These are phyloP conservation scores for Mrakia gelida DNA, from an alignment of 768 basidiomycete species.

Conservation along the genomic window DNA sequence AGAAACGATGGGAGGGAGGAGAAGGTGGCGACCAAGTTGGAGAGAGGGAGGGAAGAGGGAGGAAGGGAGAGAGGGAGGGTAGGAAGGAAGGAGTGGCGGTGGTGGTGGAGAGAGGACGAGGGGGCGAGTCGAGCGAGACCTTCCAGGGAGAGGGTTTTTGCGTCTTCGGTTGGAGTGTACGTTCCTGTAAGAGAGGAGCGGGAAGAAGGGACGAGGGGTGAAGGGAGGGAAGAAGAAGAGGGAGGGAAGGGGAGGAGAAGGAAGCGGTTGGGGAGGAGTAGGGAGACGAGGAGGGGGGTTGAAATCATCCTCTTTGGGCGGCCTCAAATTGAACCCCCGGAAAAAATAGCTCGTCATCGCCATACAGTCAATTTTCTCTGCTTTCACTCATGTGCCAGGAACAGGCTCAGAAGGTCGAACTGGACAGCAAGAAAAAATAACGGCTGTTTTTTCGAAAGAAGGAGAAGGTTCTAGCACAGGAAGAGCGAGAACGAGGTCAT, in stretches of 20 bases:
- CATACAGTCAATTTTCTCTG: too few relatives aligned
- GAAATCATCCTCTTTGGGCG: too few relatives aligned
- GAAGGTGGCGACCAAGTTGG: neutral
- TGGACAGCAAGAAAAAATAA: too few relatives aligned
- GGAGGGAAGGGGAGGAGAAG: neutral
- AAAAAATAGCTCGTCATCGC: too few relatives aligned
- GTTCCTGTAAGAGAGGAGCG: neutral
- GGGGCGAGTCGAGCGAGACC: too few relatives aligned
- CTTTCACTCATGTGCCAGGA: too few relatives aligned
- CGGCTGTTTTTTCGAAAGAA: too few relatives aligned
- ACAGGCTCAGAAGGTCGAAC: too few relatives aligned
- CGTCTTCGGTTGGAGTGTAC: neutral
- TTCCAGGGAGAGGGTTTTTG: neutral
- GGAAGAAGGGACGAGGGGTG: neutral
- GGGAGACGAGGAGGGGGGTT: too few relatives aligned
- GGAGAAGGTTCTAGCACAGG: too few relatives aligned
- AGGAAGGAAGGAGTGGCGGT: neutral
- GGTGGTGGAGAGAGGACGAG: neutral
- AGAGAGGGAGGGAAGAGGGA: conserved; percentile 34
- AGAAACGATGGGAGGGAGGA: neutral
- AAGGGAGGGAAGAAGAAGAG: neutral
- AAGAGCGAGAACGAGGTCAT: too few relatives aligned
- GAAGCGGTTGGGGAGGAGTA: neutral
- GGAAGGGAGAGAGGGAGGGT: conserved; percentile 22
- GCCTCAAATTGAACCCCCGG: too few relatives aligned